Conservation (phyloP, 1,139 yeast genomes). For the Candida sp. region DNA sequence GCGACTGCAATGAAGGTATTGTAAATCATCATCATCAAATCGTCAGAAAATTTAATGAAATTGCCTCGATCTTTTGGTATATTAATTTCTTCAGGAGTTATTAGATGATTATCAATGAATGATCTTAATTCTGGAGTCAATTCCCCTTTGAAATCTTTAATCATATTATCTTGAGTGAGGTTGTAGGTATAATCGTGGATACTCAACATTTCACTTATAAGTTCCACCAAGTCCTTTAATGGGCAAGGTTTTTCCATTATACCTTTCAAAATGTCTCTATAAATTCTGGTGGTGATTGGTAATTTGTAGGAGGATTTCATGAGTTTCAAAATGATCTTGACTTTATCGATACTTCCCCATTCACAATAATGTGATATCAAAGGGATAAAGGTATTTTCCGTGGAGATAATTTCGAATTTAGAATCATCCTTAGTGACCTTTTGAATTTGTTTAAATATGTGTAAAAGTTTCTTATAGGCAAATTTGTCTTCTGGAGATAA, state of each 20-base stretch:
- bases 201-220: conserved; percentile 14
- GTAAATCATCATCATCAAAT: conserved; percentile 11
- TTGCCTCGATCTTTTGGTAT: conserved; percentile 16
- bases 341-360: conserved; percentile 8
- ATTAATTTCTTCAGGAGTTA: conserved; percentile 2
- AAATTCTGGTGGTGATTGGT: conserved; percentile 27
- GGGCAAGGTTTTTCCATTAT: conserved; percentile 2
- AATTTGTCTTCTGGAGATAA: conserved; percentile 16
- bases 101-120: conserved; percentile 11
- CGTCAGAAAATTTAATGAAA: conserved; percentile 20
- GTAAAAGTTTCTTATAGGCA: conserved; percentile 14
- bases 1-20: conserved; percentile 12
- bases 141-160: conserved; percentile 6
- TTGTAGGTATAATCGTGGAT: conserved; percentile 17
- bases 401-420: conserved; percentile 16
- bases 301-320: conserved; percentile 16
- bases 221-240: conserved; percentile 9
- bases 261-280: conserved; percentile 10
- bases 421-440: conserved; percentile 21
- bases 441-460: conserved; percentile 15
- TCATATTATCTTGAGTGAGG: conserved; percentile 15
- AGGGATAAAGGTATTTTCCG: conserved; percentile 25
- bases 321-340: conserved; percentile 12
- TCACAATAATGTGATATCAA: conserved; percentile 15
- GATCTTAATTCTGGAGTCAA: conserved; percentile 12